Percentiles rank a stretch among this genome's conserved stretches.
Conservation (phyloP, 352 stramenopile species). For the Phytophthora melonis region DNA sequence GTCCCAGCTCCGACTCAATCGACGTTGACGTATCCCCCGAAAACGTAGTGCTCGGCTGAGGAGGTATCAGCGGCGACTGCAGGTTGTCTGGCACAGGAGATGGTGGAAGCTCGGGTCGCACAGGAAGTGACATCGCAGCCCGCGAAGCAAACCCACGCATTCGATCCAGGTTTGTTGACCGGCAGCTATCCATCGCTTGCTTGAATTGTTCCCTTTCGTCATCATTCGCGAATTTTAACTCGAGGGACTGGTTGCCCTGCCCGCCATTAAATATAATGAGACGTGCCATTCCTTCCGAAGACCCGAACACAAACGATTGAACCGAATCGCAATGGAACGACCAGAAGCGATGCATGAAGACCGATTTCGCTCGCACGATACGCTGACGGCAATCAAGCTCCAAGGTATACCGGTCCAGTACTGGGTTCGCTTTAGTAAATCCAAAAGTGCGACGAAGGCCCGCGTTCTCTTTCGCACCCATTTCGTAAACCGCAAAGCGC, state of each 20-base stretch:
- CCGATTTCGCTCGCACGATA: conserved; percentile 79
- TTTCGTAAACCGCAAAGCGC: conserved; percentile 81
- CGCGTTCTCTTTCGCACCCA: conserved; percentile 63
- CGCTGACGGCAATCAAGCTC: conserved; percentile 79
- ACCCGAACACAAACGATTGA: conserved; percentile 52
- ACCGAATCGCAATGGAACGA: conserved; percentile 82
- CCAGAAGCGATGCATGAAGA: conserved; percentile 87
- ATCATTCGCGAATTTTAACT: conserved; percentile 82
- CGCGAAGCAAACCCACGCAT: conserved; percentile 48
- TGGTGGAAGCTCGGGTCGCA: conserved; percentile 25
- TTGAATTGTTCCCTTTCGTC: conserved; percentile 75
- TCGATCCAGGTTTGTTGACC: conserved; percentile 47
- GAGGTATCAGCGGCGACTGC: conserved; percentile 12
- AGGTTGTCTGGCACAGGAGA: conserved; percentile 41
- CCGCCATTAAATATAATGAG: conserved; percentile 67
- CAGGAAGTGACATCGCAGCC: conserved; percentile 31
- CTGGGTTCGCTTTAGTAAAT: conserved; percentile 74
- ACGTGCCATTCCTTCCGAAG: conserved; percentile 49
- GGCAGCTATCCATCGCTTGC: conserved; percentile 63
- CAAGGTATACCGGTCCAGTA: conserved; percentile 82
- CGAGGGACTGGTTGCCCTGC: conserved; percentile 62
- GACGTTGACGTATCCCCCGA: conserved; percentile 25
- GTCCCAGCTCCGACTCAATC: conserved; percentile 35
- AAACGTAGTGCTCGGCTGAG: conserved; percentile 38
- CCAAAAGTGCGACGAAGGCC: conserved; percentile 68